A percentile compares a stretch with the other conserved stretches of the same genome.
Conservation (phyloP, 1,284 basidiomycete species). For the Naganishia sp. region DNA sequence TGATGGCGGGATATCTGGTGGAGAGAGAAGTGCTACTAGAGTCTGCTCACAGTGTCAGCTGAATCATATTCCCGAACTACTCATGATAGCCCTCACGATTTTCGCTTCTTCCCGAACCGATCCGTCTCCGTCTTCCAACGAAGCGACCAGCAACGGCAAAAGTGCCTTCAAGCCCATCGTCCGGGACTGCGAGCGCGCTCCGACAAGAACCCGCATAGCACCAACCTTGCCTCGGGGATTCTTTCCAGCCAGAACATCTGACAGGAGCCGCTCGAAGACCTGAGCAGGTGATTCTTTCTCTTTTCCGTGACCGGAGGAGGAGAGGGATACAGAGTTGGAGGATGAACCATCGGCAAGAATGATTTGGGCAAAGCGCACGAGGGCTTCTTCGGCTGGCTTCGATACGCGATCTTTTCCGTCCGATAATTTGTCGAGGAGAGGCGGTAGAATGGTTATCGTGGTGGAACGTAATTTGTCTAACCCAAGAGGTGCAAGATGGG, state of each 20-base stretch:
- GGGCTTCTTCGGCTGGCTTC: slow-evolving; percentile 39
- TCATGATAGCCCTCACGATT: slow-evolving; percentile 40
- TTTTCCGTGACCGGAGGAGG: slow-evolving; percentile 61
- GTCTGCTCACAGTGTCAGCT: slow-evolving; percentile 42
- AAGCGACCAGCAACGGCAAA: slow-evolving; percentile 74
- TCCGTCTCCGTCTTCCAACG: slow-evolving; percentile 86
- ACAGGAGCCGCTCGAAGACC: slow-evolving; percentile 73
- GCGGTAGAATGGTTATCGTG: slow-evolving; percentile 43
- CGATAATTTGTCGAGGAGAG: slow-evolving; percentile 47
- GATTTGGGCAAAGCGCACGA: slow-evolving; percentile 40
- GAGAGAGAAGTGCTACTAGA: slow-evolving; percentile 79
- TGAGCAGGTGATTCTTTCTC: slow-evolving; percentile 71
- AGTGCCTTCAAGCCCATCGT: slow-evolving; percentile 69
- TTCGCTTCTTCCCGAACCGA: slow-evolving; percentile 83
- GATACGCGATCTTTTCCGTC: slow-evolving; percentile 51
- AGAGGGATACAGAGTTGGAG: slow-evolving; percentile 39
- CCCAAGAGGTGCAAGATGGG: slow-evolving; percentile 33
- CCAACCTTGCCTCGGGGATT: slow-evolving; percentile 65
- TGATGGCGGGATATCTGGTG: slow-evolving; percentile 73
- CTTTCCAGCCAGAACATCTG: slow-evolving; percentile 76
- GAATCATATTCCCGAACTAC: neutral
- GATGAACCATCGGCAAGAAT: slow-evolving; percentile 1
- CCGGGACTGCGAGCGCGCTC: slow-evolving; percentile 70
- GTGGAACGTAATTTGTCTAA: slow-evolving; percentile 37
- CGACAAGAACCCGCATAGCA: slow-evolving; percentile 45